Percentiles rank a stretch among this genome's conserved stretches.
Conservation (phyloP, 1,139 yeast species). For the Saccharomyces pastorianus region DNA sequence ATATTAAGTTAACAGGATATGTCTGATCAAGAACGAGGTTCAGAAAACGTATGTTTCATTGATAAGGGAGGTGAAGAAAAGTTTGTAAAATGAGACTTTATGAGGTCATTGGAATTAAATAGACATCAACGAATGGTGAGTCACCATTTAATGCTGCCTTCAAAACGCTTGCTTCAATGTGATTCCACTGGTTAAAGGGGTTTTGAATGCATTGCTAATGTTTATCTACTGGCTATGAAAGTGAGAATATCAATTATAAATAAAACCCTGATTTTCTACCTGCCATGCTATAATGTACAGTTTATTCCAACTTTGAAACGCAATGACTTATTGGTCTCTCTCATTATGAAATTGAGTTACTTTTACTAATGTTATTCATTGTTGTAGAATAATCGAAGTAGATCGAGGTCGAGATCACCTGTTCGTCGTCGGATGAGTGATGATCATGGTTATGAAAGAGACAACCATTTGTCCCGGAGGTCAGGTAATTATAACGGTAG, state of each 20-base stretch:
- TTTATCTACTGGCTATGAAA: background rate
- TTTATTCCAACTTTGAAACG: background rate
- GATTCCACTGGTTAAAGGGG: background rate
- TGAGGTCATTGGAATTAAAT: background rate
- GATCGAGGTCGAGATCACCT: constrained; percentile 8
- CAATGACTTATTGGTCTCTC: background rate
- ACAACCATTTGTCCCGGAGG: background rate
- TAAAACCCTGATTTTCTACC: background rate
- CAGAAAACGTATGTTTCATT: background rate
- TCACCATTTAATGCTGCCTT: background rate
- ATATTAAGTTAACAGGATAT: background rate
- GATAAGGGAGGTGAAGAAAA: constrained; percentile 6
- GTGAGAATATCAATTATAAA: background rate
- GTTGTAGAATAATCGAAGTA: constrained; percentile 2
- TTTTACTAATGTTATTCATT: background rate
- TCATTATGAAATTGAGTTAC: background rate
- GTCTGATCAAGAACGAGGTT: background rate
- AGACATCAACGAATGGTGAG: background rate
- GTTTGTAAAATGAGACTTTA: background rate
- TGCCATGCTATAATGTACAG: background rate
- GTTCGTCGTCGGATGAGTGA: constrained; percentile 4
- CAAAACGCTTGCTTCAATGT: background rate
- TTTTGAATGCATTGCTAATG: background rate
- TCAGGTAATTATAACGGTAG: background rate
- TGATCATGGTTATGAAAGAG: constrained; percentile 1